Conservation (phyloP, 208 protist genomes). For the Angomonas ambiguus region DNA sequence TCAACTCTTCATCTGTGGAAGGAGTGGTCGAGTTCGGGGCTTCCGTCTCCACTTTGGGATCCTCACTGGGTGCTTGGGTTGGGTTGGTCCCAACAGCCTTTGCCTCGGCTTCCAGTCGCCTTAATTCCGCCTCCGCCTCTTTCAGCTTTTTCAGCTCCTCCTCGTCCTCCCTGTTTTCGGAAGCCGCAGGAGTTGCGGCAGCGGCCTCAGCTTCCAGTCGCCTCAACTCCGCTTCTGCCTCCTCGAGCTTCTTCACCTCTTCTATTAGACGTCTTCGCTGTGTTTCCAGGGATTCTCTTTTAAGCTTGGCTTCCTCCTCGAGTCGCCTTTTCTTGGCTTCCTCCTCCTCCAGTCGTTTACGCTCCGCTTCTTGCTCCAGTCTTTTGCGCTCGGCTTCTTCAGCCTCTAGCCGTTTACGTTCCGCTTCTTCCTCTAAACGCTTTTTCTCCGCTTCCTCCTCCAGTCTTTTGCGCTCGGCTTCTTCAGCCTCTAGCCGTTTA, state of each 20-base stretch:
- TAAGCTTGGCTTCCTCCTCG: slow-evolving; percentile 6
- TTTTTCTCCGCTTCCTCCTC: slow-evolving; percentile 13
- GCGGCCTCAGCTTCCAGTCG: not conserved
- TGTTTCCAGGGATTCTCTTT: slow-evolving; percentile 7
- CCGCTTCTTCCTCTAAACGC: slow-evolving; percentile 6
- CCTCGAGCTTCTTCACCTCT: slow-evolving; percentile 9
- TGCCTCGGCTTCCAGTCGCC: not conserved
- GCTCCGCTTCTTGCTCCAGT: slow-evolving; percentile 8
- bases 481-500: slow-evolving; percentile 9
- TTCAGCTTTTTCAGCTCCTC: not conserved
- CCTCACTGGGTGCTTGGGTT: not conserved
- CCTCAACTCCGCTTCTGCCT: slow-evolving; percentile 12
- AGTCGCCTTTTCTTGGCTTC: slow-evolving; percentile 11
- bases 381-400: slow-evolving; percentile 9
- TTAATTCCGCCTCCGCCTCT: not conserved
- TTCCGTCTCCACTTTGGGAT: not conserved
- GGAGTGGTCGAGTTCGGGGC: too few relatives aligned
- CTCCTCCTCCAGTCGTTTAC: not conserved
- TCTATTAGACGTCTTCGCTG: slow-evolving; percentile 12
- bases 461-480: not conserved
- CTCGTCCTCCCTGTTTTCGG: not conserved
- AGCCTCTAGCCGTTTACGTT: slow-evolving; percentile 7
- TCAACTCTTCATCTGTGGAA: too few relatives aligned
- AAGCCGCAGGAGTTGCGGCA: not conserved
- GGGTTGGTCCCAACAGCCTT: not conserved